A percentile compares a stretch with the other conserved stretches of the same genome.
Conservation (phyloP, 2,329 filamentous ascomycete species). For the Elsinoe necatrix region DNA sequence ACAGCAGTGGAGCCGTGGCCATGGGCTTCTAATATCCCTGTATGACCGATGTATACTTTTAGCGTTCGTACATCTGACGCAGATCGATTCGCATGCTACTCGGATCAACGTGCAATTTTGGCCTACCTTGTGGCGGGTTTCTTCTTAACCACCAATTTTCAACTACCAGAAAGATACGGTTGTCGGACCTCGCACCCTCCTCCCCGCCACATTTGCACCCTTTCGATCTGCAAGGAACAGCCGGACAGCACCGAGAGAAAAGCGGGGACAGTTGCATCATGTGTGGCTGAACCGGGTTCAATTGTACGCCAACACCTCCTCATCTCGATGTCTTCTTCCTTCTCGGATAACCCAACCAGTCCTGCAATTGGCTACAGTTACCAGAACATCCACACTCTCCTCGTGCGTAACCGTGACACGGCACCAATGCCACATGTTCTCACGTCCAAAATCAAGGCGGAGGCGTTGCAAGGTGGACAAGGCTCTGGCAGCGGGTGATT, state of each 20-base stretch:
- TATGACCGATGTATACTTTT: too few relatives aligned
- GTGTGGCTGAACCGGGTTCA: neutral
- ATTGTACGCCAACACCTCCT: neutral
- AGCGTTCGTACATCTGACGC: too few relatives aligned
- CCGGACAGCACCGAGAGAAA: neutral
- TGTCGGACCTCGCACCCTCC: too few relatives aligned
- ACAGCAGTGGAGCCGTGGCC: too few relatives aligned
- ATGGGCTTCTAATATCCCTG: too few relatives aligned
- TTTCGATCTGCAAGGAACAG: neutral
- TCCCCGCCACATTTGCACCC: neutral
- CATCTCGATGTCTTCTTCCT: neutral
- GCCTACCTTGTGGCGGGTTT: too few relatives aligned
- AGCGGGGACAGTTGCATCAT: constrained; percentile 9
- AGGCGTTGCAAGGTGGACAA: neutral
- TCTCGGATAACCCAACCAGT: neutral
- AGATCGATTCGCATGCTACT: too few relatives aligned
- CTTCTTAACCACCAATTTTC: too few relatives aligned
- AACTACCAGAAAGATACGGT: too few relatives aligned
- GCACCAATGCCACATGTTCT: constrained; percentile 1
- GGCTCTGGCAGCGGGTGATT: neutral
- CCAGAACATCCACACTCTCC: neutral
- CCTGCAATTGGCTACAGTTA: constrained; percentile 8
- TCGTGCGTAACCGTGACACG: constrained; percentile 10
- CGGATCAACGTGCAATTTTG: too few relatives aligned
- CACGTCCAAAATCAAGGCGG: neutral